These are phyloP conservation scores for Gossypium turneri DNA, from an alignment of 345 rosid genomes.

Conservation along the genomic window DNA sequence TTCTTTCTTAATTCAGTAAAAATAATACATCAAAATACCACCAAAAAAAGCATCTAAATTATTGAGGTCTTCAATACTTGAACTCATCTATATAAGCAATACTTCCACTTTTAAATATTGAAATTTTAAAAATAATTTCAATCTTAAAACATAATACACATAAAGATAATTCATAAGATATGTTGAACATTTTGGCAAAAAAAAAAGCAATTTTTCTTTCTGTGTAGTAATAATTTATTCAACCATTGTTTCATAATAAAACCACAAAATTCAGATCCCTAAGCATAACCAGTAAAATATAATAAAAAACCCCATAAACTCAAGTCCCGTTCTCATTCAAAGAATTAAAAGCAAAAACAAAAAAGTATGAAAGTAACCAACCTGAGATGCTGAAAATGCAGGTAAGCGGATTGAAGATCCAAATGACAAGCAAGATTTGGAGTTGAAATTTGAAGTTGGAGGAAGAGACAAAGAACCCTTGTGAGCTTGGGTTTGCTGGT, in stretches of 20 bases:
- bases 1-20: too few relatives aligned
- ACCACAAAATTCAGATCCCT: not conserved
- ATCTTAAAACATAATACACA: not conserved
- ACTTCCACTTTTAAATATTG: not conserved
- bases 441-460: slow-evolving; percentile 8
- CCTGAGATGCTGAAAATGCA: slow-evolving; percentile 40
- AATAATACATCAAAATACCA: not conserved
- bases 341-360: not conserved
- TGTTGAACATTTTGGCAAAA: not conserved
- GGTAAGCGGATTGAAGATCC: slow-evolving; percentile 15
- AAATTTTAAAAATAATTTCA: not conserved
- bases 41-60: not conserved
- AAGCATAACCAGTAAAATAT: not conserved
- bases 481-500: not conserved
- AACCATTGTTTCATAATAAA: not conserved
- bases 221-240: not conserved
- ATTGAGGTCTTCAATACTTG: too few relatives aligned
- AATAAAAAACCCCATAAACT: not conserved
- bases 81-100: not conserved
- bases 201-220: too few relatives aligned
- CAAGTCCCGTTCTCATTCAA: not conserved
- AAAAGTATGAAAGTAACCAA: slow-evolving; percentile 14
- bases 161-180: not conserved
- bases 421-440: slow-evolving; percentile 23
- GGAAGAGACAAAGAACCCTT: slow-evolving; percentile 21